These are phyloP conservation scores for Stygiomarasmius scandens DNA, from an alignment of 1,284 basidiomycete genomes.

Conservation along the genomic window DNA sequence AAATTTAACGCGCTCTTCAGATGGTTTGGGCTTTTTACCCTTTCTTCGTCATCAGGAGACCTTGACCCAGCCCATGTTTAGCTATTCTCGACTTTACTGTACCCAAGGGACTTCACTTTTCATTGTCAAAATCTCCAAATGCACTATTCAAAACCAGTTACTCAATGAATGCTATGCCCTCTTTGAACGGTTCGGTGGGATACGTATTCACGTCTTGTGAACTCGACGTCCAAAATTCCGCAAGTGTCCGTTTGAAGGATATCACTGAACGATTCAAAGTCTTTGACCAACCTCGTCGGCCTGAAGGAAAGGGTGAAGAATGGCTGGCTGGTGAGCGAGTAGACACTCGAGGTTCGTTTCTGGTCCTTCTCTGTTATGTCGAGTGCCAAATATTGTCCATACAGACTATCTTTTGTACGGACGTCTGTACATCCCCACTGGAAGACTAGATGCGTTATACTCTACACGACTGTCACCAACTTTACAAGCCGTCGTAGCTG, in stretches of 20 bases:
- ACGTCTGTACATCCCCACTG: constrained; percentile 86
- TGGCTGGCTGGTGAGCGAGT: constrained; percentile 80
- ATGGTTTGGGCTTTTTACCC: constrained; percentile 56
- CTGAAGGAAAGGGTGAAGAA: constrained; percentile 74
- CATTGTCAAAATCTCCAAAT: constrained; percentile 88
- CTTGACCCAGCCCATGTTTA: constrained; percentile 35
- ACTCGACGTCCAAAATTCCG: constrained; percentile 71
- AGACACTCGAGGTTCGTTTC: constrained; percentile 71
- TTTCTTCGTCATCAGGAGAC: constrained; percentile 21
- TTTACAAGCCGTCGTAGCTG: constrained; percentile 67
- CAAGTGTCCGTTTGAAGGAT: constrained; percentile 82
- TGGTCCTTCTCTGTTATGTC: not conserved
- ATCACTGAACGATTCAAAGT: constrained; percentile 86
- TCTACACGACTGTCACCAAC: constrained; percentile 81
- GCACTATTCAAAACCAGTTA: constrained; percentile 90
- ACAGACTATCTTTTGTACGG: constrained; percentile 92
- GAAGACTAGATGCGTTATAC: constrained; percentile 88
- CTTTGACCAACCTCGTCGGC: constrained; percentile 75
- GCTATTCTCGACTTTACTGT: constrained; percentile 86
- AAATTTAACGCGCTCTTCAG: constrained; percentile 87
- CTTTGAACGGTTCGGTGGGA: constrained; percentile 88
- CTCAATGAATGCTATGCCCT: constrained; percentile 89
- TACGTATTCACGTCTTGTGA: constrained; percentile 92
- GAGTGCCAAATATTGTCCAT: constrained; percentile 15
- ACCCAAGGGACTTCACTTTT: constrained; percentile 77